Conservation (phyloP, 306 rosid species). For the Cyclanthera cordifolia region DNA sequence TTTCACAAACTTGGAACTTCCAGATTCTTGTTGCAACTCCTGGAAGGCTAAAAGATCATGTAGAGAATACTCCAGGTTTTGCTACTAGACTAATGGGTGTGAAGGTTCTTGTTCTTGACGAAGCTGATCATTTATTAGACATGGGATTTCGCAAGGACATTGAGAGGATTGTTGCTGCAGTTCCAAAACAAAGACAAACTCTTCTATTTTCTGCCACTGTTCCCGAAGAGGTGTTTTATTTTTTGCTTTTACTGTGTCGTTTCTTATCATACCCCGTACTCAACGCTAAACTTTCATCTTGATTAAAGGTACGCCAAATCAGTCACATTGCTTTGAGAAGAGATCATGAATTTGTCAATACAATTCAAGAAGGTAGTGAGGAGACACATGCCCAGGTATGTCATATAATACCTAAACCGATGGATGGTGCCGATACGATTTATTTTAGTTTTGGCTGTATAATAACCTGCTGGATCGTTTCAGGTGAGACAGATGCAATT, state of each 20-base stretch:
- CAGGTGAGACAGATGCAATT: constrained; percentile 75
- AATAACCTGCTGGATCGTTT: constrained; percentile 25
- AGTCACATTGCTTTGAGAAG: constrained; percentile 81
- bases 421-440: not conserved
- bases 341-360: constrained; percentile 76
- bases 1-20: constrained; percentile 6
- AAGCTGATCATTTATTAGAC: constrained; percentile 95
- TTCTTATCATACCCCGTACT: constrained; percentile 3
- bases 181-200: constrained; percentile 87
- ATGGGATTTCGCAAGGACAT: constrained; percentile 97
- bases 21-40: constrained; percentile 99
- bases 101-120: constrained; percentile 82
- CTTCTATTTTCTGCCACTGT: constrained; percentile 91
- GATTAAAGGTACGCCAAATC: constrained; percentile 78
- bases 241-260: not conserved
- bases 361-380: constrained; percentile 73
- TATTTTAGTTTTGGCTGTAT: constrained; percentile 6
- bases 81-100: constrained; percentile 93
- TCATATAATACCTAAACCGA: not conserved
- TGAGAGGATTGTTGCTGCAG: constrained; percentile 69
- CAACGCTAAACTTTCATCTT: constrained; percentile 7
- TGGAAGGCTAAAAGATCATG: constrained; percentile 95
- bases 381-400: constrained; percentile 89
- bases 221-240: constrained; percentile 59
- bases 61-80: constrained; percentile 83